Evolutionary conservation across 441 rosid genomes (phyloP), one percentile per base, ranked within the genome.

Genomic region (Syzygium syzygioides): DNA sequence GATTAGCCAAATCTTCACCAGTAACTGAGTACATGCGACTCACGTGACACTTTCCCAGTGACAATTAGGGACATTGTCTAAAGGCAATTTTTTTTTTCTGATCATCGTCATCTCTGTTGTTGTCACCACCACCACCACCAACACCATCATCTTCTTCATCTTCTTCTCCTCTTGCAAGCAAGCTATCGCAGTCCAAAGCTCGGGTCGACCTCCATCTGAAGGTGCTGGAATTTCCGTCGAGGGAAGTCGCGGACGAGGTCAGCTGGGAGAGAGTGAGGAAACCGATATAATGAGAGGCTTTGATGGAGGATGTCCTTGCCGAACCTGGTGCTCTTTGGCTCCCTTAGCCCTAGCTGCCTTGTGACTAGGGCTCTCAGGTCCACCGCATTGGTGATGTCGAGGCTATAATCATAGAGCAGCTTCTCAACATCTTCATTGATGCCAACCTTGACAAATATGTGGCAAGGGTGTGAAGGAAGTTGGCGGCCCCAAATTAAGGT

Each of bases 381-480:
- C 87, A 92, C 89, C 30, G 23, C 11, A 12, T 88, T 94, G 25
- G 37, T 0, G 0, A 62, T 62, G 20, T n/a, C 30, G 15, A n/a
- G 37, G 0, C 86, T 88, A 84, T 94, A 92, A 57, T 90, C 91
- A 19, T 84, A 79, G 53, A 85, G 52, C 68, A 94, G 88, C 92
- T 90, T 91, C 86, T 90, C 92, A 57, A 55, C 91, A 64, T 95
- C 95, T 19, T 26, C 55, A n/a, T 83, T 53, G 62, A 94, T 88
- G 17, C 94, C 92, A 19, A 93, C 94, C 8, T 94, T 94, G 7
- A 92, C 94, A 64, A 92, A 94, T 26, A 90, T 88, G 62, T 87
- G 80, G 57, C 57, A 48, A 92, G 94, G 11, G 88, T 93, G 71
- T 41, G 23, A 50, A 28, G 20, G 95, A 95, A 71, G 91, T 55